phyloP scores from a whole-genome alignment of 768 basidiomycete genomes.

The Xerocomellus intermedius region DNA sequence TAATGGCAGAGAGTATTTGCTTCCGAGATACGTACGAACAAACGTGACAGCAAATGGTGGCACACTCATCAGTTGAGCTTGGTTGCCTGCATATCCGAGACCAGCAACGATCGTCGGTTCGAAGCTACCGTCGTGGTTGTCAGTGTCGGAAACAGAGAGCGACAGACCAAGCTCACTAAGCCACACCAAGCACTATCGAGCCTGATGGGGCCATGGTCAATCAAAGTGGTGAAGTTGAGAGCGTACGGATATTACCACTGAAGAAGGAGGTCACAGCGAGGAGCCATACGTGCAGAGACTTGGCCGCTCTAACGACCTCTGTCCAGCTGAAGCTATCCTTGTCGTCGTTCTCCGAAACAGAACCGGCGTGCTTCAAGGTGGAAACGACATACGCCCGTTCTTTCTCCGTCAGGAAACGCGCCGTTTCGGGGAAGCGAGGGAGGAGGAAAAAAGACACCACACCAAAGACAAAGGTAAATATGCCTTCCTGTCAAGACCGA shows the following conservation, averaged over 20 bases:
- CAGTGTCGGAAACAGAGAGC: slow-evolving; percentile 28
- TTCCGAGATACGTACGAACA: slow-evolving; percentile 39
- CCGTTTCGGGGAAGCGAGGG: slow-evolving; percentile 42
- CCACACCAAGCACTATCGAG: slow-evolving; percentile 15
- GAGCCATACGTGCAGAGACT: slow-evolving; percentile 54
- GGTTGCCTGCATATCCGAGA: slow-evolving; percentile 53
- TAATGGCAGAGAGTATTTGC: background rate
- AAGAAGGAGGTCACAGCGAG: slow-evolving; percentile 51
- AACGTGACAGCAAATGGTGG: slow-evolving; percentile 19
- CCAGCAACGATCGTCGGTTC: slow-evolving; percentile 64
- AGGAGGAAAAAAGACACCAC: slow-evolving; percentile 47
- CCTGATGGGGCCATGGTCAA: slow-evolving; percentile 17
- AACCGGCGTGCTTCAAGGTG: slow-evolving; percentile 19
- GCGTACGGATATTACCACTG: slow-evolving; percentile 35
- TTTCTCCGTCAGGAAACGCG: slow-evolving; percentile 48
- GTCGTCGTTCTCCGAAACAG: slow-evolving; percentile 41
- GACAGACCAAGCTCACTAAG: slow-evolving; percentile 23
- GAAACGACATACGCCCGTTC: slow-evolving; percentile 49
- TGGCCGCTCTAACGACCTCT: slow-evolving; percentile 50
- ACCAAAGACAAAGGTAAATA: slow-evolving; percentile 62
- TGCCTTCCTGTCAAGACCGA: slow-evolving; percentile 44
- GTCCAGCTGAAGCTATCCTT: slow-evolving; percentile 53
- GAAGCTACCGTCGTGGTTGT: slow-evolving; percentile 52
- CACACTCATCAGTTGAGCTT: slow-evolving; percentile 63
- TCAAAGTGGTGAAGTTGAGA: background rate